These are phyloP conservation scores for Saccharomycopsis selenospora DNA, from an alignment of 805 yeast species.

Conservation along the genomic window DNA sequence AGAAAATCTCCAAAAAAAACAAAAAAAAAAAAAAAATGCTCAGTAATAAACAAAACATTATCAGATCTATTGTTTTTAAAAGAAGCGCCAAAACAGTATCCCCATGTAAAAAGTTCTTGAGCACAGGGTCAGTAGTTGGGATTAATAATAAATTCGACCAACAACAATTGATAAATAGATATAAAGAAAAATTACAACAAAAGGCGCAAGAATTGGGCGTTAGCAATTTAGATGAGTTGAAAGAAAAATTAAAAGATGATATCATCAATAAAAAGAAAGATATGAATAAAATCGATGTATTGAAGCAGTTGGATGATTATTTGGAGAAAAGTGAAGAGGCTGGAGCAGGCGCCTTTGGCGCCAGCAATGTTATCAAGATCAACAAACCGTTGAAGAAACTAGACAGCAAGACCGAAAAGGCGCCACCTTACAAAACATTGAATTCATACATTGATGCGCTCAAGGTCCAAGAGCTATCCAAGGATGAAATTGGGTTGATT, in stretches of 20 bases:
- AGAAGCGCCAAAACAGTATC: not conserved
- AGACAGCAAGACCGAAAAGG: conserved; percentile 23
- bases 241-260: conserved; percentile 52
- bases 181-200: conserved; percentile 31
- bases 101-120: not conserved
- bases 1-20: too few relatives aligned
- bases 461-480: conserved; percentile 49
- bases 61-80: not conserved
- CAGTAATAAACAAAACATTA: too few relatives aligned
- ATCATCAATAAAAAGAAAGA: conserved; percentile 50
- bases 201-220: conserved; percentile 39
- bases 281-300: conserved; percentile 59
- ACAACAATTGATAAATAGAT: conserved; percentile 21
- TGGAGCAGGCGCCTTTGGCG: conserved; percentile 26
- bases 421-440: conserved; percentile 61
- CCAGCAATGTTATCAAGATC: conserved; percentile 24
- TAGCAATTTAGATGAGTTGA: conserved; percentile 48
- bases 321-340: conserved; percentile 26
- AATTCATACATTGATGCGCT: conserved; percentile 63
- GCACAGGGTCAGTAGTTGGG: not conserved
- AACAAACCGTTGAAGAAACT: conserved; percentile 22
- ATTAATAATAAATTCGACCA: not conserved
- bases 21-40: too few relatives aligned
- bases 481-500: conserved; percentile 62
- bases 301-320: conserved; percentile 54